A percentile compares a stretch with the other conserved stretches of the same genome.
Evolutionary conservation across 169 alveolate genomes (phyloP).

Genomic region (Pseudocohnilembus persalinus): DNA sequence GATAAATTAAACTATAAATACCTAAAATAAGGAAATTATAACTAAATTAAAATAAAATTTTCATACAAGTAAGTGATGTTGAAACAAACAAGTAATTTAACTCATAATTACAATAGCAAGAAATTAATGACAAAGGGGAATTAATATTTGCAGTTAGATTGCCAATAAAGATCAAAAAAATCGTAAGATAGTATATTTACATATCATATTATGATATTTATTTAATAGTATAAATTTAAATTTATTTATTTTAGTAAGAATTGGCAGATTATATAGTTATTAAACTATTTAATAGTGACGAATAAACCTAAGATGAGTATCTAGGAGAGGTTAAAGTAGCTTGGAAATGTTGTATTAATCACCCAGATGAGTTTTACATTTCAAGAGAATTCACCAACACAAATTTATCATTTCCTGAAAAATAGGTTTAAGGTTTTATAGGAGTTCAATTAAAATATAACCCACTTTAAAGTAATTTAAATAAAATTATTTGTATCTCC

Average conservation of each 20-base stretch:
- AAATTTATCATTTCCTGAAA: not conserved
- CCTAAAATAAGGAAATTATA: not conserved
- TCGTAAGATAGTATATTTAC: too few species aligned
- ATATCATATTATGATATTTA: too few species aligned
- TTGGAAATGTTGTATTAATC: not conserved
- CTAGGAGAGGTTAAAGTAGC: not conserved
- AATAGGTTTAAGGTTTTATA: not conserved
- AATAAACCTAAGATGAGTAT: not conserved
- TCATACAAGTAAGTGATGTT: not conserved
- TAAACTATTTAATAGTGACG: too few species aligned
- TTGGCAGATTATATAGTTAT: not conserved
- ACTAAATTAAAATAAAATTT: too few species aligned
- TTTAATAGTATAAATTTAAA: too few species aligned
- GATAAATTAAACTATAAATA: not conserved
- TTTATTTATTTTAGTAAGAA: not conserved
- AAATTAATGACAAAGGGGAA: not conserved
- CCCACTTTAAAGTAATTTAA: too few species aligned
- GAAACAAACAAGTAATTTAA: not conserved
- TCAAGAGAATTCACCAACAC: not conserved
- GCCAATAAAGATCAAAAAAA: not conserved
- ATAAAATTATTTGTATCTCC: too few species aligned
- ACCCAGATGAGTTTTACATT: not conserved
- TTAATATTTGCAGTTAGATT: not conserved
- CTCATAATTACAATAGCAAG: not conserved
- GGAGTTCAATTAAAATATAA: not conserved